A percentile compares a stretch with the other conserved stretches of the same genome.
phyloP scores from a whole-genome alignment of 2,329 filamentous ascomycete genomes.

The Colletotrichum scovillei region DNA sequence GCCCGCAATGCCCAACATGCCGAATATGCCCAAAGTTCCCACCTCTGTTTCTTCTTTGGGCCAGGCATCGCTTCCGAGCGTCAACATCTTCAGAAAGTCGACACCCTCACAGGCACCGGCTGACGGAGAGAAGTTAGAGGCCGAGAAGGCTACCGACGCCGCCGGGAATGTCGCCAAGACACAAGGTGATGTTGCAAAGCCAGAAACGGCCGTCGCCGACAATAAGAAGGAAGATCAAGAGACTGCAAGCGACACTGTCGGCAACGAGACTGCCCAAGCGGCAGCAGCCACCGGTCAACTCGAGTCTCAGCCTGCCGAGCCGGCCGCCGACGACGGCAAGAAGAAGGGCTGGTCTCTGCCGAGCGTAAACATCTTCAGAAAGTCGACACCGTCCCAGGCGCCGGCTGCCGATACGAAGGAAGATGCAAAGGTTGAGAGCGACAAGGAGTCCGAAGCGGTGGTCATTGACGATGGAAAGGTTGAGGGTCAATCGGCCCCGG shows the following conservation, averaged over 20 bases:
- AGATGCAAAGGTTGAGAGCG: not conserved
- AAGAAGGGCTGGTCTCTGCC: not conserved
- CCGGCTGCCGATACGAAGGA: not conserved
- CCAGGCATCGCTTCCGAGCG: conserved; percentile 45
- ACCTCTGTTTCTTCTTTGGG: conserved; percentile 43
- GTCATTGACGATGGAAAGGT: not conserved
- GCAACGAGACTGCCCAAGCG: not conserved
- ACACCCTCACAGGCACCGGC: conserved; percentile 7
- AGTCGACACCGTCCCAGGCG: not conserved
- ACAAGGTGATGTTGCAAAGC: not conserved
- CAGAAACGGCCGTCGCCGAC: not conserved
- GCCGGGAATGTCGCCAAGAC: not conserved
- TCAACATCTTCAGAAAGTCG: conserved; percentile 46
- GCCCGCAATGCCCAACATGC: conserved; percentile 47
- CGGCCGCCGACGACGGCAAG: not conserved
- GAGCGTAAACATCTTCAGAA: not conserved
- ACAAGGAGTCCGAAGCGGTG: not conserved
- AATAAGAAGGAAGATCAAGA: not conserved
- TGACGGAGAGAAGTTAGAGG: not conserved
- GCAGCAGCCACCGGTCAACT: not conserved
- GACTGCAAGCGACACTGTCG: not conserved
- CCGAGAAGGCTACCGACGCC: not conserved
- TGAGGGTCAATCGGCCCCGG: not conserved
- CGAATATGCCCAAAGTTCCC: conserved; percentile 43
- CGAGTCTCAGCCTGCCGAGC: not conserved